A percentile compares a stretch with the other conserved stretches of the same genome.
Evolutionary conservation across 225 moss, liverwort and hornwort genomes (phyloP).

Genomic region (Polytrichum formosum): DNA sequence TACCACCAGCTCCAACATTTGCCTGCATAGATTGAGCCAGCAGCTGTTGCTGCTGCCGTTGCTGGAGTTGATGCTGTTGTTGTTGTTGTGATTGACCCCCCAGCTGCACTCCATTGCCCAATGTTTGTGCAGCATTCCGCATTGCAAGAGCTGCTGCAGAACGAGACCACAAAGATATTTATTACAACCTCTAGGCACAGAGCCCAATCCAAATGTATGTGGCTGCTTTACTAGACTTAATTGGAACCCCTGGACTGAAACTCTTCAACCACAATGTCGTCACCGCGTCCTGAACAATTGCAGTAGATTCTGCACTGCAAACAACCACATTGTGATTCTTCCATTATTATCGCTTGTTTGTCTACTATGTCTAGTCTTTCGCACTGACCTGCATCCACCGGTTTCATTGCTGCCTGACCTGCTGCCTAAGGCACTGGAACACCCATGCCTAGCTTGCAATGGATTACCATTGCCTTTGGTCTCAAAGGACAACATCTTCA

Average conservation of each 20-base stretch:
- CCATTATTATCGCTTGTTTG: too few species aligned
- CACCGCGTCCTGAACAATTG: too few species aligned
- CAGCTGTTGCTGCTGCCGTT: conserved; percentile 48
- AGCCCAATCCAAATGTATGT: conserved; percentile 3
- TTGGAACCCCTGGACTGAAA: too few species aligned
- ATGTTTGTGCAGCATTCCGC: conserved; percentile 34
- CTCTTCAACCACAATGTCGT: too few species aligned
- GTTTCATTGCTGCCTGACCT: conserved; percentile 42
- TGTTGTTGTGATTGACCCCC: conserved; percentile 49
- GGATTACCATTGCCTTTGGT: conserved; percentile 76
- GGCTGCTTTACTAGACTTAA: background rate
- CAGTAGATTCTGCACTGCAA: too few species aligned
- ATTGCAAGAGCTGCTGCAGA: conserved; percentile 44
- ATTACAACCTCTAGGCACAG: conserved; percentile 6
- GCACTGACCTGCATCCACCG: conserved; percentile 37
- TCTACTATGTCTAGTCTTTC: background rate
- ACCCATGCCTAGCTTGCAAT: conserved; percentile 38
- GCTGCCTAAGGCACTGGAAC: conserved; percentile 31
- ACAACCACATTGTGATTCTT: too few species aligned
- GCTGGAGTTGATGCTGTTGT: conserved; percentile 49
- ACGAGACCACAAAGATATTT: too few species aligned
- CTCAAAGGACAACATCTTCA: conserved; percentile 93
- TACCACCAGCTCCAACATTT: conserved; percentile 33
- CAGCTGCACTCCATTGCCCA: conserved; percentile 45
- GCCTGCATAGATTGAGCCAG: conserved; percentile 50